Base-by-base conservation (phyloP, 495 filamentous ascomycete genomes). In the Penicillium coprophilum region DNA sequence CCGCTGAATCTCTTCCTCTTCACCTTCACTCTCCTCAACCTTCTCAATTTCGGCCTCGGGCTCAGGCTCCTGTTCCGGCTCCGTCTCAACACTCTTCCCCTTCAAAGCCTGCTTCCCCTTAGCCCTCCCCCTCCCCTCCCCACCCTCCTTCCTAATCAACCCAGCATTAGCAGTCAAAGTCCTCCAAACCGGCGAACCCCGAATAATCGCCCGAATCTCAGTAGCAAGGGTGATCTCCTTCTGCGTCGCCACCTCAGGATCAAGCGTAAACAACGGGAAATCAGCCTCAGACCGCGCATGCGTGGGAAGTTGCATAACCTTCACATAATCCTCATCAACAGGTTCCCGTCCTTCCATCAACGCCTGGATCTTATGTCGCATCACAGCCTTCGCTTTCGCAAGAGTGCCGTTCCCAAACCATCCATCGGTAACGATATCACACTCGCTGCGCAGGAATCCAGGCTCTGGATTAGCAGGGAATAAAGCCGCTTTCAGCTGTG, bases 381-480 rank as follows among this genome's bases (percentile, higher is more conserved):
- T 92, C 60, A 96, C 84, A 7, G 87, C 83, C 63, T 90, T 89
- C 47, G 85, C 83, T 62, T 96, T 96, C 2, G 85, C 82, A 73
- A 89, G 81, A 3, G 87, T 85, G 8, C 90, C 91, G 48, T 84
- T 85, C 23, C 83, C 79, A 67, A 84, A 96, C 89, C 88, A 98
- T 0, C 94, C 94, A 61, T 89, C 87, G 10, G 71, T 71, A 19
- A 82, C 64, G n/a, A 73, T 67, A 56, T 90, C 83, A 65, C 80
- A 87, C 4, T 71, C 71, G 4, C 61, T 23, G 15, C 79, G 73
- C 12, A 83, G 57, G 39, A 71, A 72, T 4, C 47, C 61, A n/a
- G 56, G 24, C 36, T 47, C 48, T 19, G 56, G 38, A 47, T 59
- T 46, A 19, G 55, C 41, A 30, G 64, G 67, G 48, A 67, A 71